Evolutionary conservation across 1,284 basidiomycete genomes (phyloP).

Genomic region (Boletus sp.): DNA sequence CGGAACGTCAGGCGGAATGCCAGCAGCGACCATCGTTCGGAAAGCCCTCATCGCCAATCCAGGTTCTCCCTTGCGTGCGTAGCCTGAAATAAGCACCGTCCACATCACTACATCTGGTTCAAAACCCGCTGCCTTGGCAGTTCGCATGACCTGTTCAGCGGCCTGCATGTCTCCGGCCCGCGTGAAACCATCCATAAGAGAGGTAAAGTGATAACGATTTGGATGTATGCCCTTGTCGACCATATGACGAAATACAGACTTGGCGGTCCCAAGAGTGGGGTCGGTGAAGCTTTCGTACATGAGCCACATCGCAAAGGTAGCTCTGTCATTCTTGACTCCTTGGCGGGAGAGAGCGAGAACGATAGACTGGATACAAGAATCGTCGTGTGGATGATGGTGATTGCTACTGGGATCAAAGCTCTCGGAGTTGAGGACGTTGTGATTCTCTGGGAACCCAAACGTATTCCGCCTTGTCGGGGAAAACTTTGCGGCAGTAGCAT

Average conservation of each 20-base stretch:
- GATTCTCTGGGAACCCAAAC: conserved; percentile 17
- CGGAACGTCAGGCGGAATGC: conserved; percentile 61
- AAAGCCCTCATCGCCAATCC: conserved; percentile 52
- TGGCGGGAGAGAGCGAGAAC: conserved; percentile 44
- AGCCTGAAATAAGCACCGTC: conserved; percentile 67
- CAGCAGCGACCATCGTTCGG: conserved; percentile 55
- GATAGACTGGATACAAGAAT: conserved; percentile 41
- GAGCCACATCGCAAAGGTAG: conserved; percentile 57
- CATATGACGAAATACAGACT: conserved; percentile 52
- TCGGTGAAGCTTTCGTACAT: conserved; percentile 53
- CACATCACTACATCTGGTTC: conserved; percentile 60
- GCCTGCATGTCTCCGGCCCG: conserved; percentile 49
- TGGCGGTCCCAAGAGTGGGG: conserved; percentile 47
- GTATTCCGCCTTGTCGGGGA: conserved; percentile 29
- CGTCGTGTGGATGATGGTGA: conserved; percentile 35
- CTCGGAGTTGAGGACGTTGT: conserved; percentile 29
- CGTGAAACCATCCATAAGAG: conserved; percentile 66
- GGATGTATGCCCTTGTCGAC: conserved; percentile 61
- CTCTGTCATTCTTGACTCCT: conserved; percentile 50
- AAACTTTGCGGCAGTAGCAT: conserved; percentile 38
- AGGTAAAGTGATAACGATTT: conserved; percentile 62
- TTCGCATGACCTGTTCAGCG: conserved; percentile 50
- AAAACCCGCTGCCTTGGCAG: conserved; percentile 47
- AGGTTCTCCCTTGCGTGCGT: conserved; percentile 56
- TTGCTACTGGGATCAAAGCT: conserved; percentile 50